Evolutionary conservation across 1,284 basidiomycete species (phyloP).

Genomic region (Lentinula novae-zelandiae): DNA sequence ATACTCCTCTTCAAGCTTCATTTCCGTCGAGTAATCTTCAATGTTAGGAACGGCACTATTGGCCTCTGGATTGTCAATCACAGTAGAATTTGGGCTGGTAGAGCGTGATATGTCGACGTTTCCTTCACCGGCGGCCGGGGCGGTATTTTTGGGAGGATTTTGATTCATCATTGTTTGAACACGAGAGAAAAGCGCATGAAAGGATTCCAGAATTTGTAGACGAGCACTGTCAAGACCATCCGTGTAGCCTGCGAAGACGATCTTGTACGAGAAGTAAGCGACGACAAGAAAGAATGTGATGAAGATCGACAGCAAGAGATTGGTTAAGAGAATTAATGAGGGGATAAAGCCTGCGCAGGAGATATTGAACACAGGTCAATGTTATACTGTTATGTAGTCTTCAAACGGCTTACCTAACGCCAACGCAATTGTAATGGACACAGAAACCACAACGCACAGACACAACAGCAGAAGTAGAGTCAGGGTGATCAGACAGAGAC

Average conservation of each 20-base stretch:
- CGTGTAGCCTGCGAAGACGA: not conserved
- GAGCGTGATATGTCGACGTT: not conserved
- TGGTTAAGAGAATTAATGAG: not conserved
- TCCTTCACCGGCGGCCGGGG: not conserved
- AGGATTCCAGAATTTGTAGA: not conserved
- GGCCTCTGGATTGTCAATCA: constrained; percentile 1
- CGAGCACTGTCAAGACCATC: not conserved
- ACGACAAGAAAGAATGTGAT: not conserved
- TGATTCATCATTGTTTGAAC: not conserved
- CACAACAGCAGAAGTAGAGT: constrained; percentile 18
- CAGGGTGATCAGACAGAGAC: constrained; percentile 23
- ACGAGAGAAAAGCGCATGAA: not conserved
- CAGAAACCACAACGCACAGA: constrained; percentile 5
- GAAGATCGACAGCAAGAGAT: constrained; percentile 1
- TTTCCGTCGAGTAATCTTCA: not conserved
- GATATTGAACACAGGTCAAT: not conserved
- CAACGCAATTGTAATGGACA: constrained; percentile 16
- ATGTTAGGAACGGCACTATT: not conserved
- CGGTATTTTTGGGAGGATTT: not conserved
- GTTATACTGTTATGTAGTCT: not conserved
- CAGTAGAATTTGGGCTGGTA: constrained; percentile 4
- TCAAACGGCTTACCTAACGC: constrained; percentile 25
- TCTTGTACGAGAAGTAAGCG: not conserved
- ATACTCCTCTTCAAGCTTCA: not conserved
- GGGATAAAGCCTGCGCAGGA: constrained; percentile 9